Conservation (phyloP, 768 basidiomycete genomes). For the Polyporus arcularius region DNA sequence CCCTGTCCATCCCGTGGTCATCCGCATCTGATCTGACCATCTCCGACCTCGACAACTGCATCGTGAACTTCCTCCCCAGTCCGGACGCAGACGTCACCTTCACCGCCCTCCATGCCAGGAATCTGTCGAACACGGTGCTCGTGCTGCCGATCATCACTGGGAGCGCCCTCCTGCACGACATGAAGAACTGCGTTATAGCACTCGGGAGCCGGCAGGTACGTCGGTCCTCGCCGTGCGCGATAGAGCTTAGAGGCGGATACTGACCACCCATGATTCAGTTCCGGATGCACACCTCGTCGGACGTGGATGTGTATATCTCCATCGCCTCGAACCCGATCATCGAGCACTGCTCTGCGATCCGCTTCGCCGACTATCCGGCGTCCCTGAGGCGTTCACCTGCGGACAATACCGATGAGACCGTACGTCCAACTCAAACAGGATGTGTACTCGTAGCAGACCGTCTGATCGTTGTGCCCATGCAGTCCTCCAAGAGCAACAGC, state of each 20-base stretch:
- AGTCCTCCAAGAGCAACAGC: conserved; percentile 18
- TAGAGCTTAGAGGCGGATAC: neutral
- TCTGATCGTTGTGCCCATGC: neutral
- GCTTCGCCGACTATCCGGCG: conserved; percentile 65
- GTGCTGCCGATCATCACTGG: conserved; percentile 67
- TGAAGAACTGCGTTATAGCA: conserved; percentile 63
- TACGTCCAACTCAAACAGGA: neutral
- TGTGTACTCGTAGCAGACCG: neutral
- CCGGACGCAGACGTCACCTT: conserved; percentile 24
- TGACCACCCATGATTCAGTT: conserved; percentile 50
- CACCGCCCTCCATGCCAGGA: conserved; percentile 66
- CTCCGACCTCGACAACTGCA: conserved; percentile 63
- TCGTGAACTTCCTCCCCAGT: conserved; percentile 63
- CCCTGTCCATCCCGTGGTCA: conserved; percentile 37
- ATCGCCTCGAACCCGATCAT: conserved; percentile 77
- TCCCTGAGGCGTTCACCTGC: conserved; percentile 20
- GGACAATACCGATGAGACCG: neutral
- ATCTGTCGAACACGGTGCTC: conserved; percentile 60
- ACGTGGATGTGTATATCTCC: conserved; percentile 65
- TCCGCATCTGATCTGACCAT: conserved; percentile 59
- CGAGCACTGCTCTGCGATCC: conserved; percentile 65
- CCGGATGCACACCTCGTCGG: conserved; percentile 77
- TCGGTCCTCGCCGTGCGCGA: neutral
- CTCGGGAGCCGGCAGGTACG: conserved; percentile 82
- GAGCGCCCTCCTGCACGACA: conserved; percentile 70